phyloP scores from a whole-genome alignment of 495 filamentous ascomycete species.

The Penicillium arizonense region DNA sequence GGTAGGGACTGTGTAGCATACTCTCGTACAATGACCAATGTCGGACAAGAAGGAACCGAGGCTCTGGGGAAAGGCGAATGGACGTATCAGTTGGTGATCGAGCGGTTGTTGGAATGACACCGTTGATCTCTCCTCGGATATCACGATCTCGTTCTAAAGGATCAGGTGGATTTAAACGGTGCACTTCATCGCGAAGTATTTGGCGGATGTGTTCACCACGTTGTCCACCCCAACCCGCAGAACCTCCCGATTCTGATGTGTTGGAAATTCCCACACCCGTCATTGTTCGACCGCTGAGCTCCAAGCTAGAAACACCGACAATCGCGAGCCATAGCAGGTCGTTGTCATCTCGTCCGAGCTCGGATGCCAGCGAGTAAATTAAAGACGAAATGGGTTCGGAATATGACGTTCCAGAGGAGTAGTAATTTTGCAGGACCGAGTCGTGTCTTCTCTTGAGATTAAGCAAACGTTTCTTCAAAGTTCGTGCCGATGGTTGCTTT shows the following conservation, averaged over 20 bases:
- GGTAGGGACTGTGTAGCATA: slow-evolving; percentile 95
- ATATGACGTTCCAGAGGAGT: slow-evolving; percentile 82
- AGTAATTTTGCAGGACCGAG: slow-evolving; percentile 70
- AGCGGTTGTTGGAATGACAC: slow-evolving; percentile 84
- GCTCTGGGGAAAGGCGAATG: slow-evolving; percentile 91
- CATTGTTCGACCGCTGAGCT: slow-evolving; percentile 83
- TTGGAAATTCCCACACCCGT: slow-evolving; percentile 75
- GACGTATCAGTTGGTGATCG: slow-evolving; percentile 85
- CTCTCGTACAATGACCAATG: slow-evolving; percentile 98
- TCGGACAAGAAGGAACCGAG: slow-evolving; percentile 86
- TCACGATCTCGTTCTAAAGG: slow-evolving; percentile 54
- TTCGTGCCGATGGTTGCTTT: slow-evolving; percentile 61
- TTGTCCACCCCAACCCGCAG: slow-evolving; percentile 76
- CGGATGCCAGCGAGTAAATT: slow-evolving; percentile 90
- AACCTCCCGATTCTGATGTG: slow-evolving; percentile 52
- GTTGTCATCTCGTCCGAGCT: slow-evolving; percentile 94
- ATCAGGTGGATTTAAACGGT: slow-evolving; percentile 85
- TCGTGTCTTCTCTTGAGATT: slow-evolving; percentile 76
- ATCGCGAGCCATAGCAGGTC: slow-evolving; percentile 94
- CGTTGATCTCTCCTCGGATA: slow-evolving; percentile 58
- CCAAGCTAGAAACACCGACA: slow-evolving; percentile 86
- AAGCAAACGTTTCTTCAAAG: slow-evolving; percentile 69
- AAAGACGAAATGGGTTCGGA: slow-evolving; percentile 93
- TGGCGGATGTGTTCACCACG: slow-evolving; percentile 82
- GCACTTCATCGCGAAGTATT: slow-evolving; percentile 88